Evolutionary conservation across 768 basidiomycete species (phyloP), one percentile per base, ranked within the genome.

Genomic region (Leccinum uliginosum): DNA sequence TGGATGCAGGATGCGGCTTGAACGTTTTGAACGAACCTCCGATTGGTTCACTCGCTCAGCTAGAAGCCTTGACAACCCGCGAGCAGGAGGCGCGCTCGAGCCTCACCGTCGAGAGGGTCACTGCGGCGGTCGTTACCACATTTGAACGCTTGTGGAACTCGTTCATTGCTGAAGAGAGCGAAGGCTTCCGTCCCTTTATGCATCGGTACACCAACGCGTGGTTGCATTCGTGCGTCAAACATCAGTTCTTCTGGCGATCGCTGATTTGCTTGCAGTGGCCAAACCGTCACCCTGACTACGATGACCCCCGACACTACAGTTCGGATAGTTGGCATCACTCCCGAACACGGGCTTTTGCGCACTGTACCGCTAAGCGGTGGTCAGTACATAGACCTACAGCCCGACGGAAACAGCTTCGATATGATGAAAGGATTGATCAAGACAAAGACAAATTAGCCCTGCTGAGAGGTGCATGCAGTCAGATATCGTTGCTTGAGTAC

Each of bases 371-470:
- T 73, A 9, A 30, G 54, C 4, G 64, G 66, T 40, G 71, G 64
- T 12, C 63, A 46, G 55, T 95, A 81, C 67, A 86, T 98, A 52
- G 94, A 99, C 71, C 73, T 99, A 19, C 97, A 97, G 69, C 97
- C 97, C 2, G 94, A 98, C 65, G 93, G 94, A 50, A 99, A 99
- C 69, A 92, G 92, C 65, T 98, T 98, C 62, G 96, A 98, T 72
- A 77, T 98, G 61, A 89, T 97, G 89, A 81, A 85, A 34, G 92
- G 93, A 30, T 69, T 96, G 70, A 95, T 96, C 62, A 65, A 54
- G 48, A 58, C 57, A 4, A 72, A 68, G 48, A 50, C 57, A 7
- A 54, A 24, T 38, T 67, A 64, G 51, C 5, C 4, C 17, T 6
- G 21, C 30, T 38, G 9, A 40, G 35, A 10, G 5, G 19, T 52